Conservation (phyloP, 495 filamentous ascomycete genomes). For the Penicillium turbatum region DNA sequence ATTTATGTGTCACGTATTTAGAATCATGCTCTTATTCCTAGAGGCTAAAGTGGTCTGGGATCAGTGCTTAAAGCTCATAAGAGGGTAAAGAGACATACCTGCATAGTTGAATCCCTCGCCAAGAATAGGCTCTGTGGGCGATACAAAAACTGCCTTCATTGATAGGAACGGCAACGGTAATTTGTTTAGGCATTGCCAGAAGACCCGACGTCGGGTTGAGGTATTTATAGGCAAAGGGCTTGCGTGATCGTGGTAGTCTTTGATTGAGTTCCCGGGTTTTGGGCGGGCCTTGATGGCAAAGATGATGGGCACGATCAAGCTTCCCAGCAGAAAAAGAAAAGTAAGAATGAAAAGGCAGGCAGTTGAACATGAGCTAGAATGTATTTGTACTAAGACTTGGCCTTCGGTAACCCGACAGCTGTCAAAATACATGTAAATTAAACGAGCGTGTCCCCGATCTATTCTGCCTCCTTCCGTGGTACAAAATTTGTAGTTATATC, state of each 20-base stretch:
- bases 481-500: too few relatives aligned
- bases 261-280: neutral
- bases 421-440: too few relatives aligned
- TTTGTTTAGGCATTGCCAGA: neutral
- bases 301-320: too few relatives aligned
- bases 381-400: too few relatives aligned
- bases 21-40: neutral
- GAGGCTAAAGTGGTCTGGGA: too few relatives aligned
- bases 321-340: too few relatives aligned
- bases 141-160: neutral
- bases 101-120: too few relatives aligned
- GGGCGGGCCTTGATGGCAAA: conserved; percentile 1
- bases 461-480: too few relatives aligned
- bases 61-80: neutral
- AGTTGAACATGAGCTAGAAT: too few relatives aligned
- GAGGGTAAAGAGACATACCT: neutral
- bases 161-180: neutral
- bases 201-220: neutral
- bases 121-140: neutral
- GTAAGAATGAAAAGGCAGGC: too few relatives aligned
- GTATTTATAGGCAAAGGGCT: conserved; percentile 1
- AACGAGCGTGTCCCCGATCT: too few relatives aligned
- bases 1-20: neutral
- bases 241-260: neutral
- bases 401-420: too few relatives aligned